These are phyloP conservation scores for Micromonas commoda DNA, from an alignment of 139 green algal species.

Conservation along the genomic window DNA sequence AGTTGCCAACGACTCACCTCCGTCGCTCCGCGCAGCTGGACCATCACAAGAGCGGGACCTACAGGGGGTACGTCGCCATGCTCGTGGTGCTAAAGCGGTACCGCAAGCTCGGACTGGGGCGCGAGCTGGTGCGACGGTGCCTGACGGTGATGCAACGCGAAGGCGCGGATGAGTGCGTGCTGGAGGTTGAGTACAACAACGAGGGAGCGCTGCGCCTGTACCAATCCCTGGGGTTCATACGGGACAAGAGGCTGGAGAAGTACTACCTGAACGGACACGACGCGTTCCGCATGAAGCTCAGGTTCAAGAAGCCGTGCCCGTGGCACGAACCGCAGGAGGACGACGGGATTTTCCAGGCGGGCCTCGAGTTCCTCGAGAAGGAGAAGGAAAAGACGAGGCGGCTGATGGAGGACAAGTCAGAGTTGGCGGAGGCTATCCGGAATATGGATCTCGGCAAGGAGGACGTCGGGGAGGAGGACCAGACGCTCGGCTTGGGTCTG, in stretches of 20 bases:
- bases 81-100: slow-evolving; percentile 85
- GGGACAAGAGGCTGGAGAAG: slow-evolving; percentile 85
- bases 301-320: no score
- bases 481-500: no score
- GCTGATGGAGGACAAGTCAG: no score
- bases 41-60: slow-evolving; percentile 60
- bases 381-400: no score
- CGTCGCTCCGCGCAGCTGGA: no score
- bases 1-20: no score
- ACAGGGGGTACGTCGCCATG: slow-evolving; percentile 96
- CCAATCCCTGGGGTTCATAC: slow-evolving; percentile 89
- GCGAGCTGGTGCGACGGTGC: slow-evolving; percentile 35
- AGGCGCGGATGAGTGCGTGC: slow-evolving; percentile 46
- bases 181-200: slow-evolving; percentile 96
- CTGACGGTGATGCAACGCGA: slow-evolving; percentile 39
- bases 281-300: slow-evolving; percentile 92
- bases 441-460: no score
- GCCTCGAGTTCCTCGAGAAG: neutral
- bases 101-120: slow-evolving; percentile 68
- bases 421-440: no score
- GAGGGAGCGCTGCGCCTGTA: slow-evolving; percentile 85
- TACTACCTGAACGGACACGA: slow-evolving; percentile 95
- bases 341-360: neutral
- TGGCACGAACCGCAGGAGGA: neutral
- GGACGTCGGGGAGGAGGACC: no score